phyloP scores from a whole-genome alignment of 441 rosid species.

The Theobroma grandiflorum region DNA sequence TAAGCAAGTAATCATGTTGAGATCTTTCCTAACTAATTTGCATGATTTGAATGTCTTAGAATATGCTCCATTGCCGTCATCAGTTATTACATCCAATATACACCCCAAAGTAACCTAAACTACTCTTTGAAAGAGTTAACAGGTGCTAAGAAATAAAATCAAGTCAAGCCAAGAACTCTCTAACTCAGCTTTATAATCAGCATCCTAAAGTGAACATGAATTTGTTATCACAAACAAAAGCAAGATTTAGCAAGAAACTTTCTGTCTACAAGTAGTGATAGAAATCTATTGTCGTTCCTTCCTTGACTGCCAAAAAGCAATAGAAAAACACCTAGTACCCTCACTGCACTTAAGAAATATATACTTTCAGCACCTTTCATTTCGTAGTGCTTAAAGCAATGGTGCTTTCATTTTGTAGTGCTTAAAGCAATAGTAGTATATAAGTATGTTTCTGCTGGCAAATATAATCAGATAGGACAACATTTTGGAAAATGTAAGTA shows the following conservation, averaged over 20 bases:
- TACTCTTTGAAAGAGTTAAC: not conserved
- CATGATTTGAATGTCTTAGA: not conserved
- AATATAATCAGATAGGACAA: not conserved
- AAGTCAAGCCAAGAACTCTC: constrained; percentile 3
- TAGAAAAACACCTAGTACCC: not conserved
- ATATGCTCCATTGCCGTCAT: not conserved
- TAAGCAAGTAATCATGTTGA: not conserved
- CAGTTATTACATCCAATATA: not conserved
- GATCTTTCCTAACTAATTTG: not conserved
- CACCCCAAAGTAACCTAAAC: constrained; percentile 9
- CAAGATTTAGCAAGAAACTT: constrained; percentile 13
- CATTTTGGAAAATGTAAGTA: constrained; percentile 8
- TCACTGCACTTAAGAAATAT: not conserved
- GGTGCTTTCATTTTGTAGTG: too few species aligned
- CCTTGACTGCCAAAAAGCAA: not conserved
- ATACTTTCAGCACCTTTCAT: not conserved
- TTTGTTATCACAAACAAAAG: not conserved
- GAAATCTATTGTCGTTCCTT: not conserved
- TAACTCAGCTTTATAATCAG: not conserved
- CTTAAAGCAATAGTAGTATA: not conserved
- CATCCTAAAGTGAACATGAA: not conserved
- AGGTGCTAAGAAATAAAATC: not conserved
- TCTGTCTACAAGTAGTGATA: not conserved
- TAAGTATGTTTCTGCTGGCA: not conserved
- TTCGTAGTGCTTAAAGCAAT: not conserved